These are phyloP conservation scores for Erythrophleum ivorense DNA, from an alignment of 331 rosid genomes.

Conservation along the genomic window DNA sequence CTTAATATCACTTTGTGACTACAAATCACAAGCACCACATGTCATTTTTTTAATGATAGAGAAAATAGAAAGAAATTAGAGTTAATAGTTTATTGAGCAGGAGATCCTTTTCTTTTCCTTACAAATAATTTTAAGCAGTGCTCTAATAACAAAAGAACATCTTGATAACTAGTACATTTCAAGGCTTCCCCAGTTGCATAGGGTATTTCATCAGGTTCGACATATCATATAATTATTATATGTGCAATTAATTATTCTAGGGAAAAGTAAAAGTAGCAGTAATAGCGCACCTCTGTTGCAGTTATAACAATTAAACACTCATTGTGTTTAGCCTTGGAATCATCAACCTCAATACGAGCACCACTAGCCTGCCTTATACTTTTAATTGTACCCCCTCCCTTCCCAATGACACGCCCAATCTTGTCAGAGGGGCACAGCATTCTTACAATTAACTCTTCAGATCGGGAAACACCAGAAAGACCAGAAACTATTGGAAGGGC, in stretches of 20 bases:
- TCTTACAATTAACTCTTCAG: constrained; percentile 79
- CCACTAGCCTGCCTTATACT: constrained; percentile 89
- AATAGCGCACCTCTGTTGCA: constrained; percentile 66
- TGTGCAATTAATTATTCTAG: constrained; percentile 13
- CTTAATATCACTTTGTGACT: constrained; percentile 86
- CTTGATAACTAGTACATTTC: background rate
- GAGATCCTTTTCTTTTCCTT: constrained; percentile 3
- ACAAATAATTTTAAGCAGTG: background rate
- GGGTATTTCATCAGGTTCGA: constrained; percentile 27
- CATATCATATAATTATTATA: constrained; percentile 19
- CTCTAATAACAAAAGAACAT: background rate
- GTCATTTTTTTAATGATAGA: constrained; percentile 29
- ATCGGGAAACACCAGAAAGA: constrained; percentile 55
- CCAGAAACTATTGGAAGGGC: constrained; percentile 84
- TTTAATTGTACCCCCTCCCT: constrained; percentile 93
- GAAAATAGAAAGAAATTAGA: constrained; percentile 4
- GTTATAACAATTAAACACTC: constrained; percentile 79
- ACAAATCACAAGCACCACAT: constrained; percentile 40
- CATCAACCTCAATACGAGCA: constrained; percentile 92
- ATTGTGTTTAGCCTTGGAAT: constrained; percentile 72
- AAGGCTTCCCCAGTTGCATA: background rate
- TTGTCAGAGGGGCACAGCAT: constrained; percentile 87
- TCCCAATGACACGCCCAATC: constrained; percentile 96
- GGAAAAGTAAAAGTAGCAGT: constrained; percentile 22
- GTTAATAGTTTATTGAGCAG: background rate